Base-by-base conservation (phyloP, 179 eudicot species). In the Silene noctiflora region DNA sequence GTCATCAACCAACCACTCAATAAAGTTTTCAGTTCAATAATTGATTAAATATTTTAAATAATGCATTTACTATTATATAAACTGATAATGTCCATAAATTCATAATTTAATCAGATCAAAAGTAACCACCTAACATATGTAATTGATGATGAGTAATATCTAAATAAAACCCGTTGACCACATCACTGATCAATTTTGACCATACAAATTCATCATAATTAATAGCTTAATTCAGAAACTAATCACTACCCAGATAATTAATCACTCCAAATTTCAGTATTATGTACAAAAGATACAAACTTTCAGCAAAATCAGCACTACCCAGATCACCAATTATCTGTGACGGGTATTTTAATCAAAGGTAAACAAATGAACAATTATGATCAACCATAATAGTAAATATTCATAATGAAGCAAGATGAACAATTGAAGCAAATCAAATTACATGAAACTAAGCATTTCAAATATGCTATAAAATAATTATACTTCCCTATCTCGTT, bases 141-240 rank as follows among this genome's bases (percentile, higher is more conserved):
- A 31, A 19, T 58, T 58, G 56, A 51, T 51, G 56, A 64, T 25
- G 19, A 64, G 46, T 11, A 11, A 25, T 24, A 61, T 20, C 66
- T 2, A 61, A 21, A 0, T 61, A 61, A 61, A 24, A 39, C 16
- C 29, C 3, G 66, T 9, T 64, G n/a, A 25, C 68, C 13, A 10
- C 68, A 64, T 24, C 68, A 64, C 39, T 64, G 7, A 24, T 27
- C 69, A 31, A 19, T 66, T 33, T 66, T 33, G 69, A 66, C 69
- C 69, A 29, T 22, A 29, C 12, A 16, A 66, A 66, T 0, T 16
- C 48, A 16, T 21, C 22, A 17, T 29, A 31, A 13, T 17, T 29
- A 31, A 33, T n/a, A 0, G n/a, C 22, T 31, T n/a, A 65, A 65
- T 31, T 10, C 69, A 29, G 17, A 24, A 64, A 24, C 4, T 31